Base-by-base conservation (phyloP, 2,329 filamentous ascomycete genomes). In the Onygenales sp. region DNA sequence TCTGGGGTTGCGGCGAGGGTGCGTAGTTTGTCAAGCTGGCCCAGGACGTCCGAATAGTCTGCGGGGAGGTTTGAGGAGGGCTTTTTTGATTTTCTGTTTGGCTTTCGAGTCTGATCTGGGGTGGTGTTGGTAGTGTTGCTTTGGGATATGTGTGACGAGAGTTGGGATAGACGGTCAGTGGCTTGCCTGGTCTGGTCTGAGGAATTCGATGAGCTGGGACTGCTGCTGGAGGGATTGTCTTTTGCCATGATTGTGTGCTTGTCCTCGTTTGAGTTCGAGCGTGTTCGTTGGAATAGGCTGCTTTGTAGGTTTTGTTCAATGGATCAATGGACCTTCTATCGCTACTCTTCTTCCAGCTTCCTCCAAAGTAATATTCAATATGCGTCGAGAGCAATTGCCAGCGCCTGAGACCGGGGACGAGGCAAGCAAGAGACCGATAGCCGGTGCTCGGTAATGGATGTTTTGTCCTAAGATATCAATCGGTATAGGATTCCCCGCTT, bases 11-110 rank as follows among this genome's bases (percentile, higher is more conserved):
- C 67, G 9, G 82, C 81, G 39, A 82, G 76, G 6, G 65, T 69
- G 13, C 71, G 72, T 1, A 85, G 71, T 0, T 71, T 70, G 4
- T 67, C 58, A n/a, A 85, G 70, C 58, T 84, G 79, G n/a, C 66
- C 68, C 0, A 83, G 75, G 13, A 84, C 74, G 58, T 85, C 82
- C 36, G 77, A 79, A 64, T 84, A 82, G 64, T 85, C 81, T 49
- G 78, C 73, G 31, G 82, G 81, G 0, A 82, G 71, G 7, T 71
- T 70, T 32, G 49, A 54, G 33, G 47, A 54, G 4, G 42, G 9
- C 17, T 42, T 43, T 52, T 51, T 61, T 55, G 66, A 42, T 53
- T 62, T 54, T 68, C 64, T 70, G 21, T 65, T 61, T 13, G 67
- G 67, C 56, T 68, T 67, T 17, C 54, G 48, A 27, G 59, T 39